phyloP scores from a whole-genome alignment of 1,284 basidiomycete genomes.

The Fomitopsis palustris region DNA sequence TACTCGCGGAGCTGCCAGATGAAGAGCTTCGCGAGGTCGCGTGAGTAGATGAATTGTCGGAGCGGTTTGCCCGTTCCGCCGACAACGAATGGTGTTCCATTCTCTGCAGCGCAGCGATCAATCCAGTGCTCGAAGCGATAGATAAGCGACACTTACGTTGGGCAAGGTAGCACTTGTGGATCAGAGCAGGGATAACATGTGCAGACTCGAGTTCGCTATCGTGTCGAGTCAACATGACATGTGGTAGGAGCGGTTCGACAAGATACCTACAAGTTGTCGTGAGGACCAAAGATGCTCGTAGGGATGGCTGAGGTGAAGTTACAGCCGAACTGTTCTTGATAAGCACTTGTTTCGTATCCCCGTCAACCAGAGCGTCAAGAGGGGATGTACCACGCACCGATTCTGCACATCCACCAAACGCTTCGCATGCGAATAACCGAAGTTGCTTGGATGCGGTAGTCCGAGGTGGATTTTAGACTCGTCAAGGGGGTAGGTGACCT shows the following conservation, averaged over 20 bases:
- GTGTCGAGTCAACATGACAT: slow-evolving; percentile 3
- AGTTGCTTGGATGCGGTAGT: slow-evolving; percentile 86
- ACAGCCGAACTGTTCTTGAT: slow-evolving; percentile 86
- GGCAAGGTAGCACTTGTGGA: slow-evolving; percentile 86
- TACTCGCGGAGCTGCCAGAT: slow-evolving; percentile 90
- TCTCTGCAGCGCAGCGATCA: slow-evolving; percentile 48
- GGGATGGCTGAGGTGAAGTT: slow-evolving; percentile 93
- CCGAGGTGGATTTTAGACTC: slow-evolving; percentile 87
- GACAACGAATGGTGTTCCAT: slow-evolving; percentile 78
- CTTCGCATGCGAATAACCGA: slow-evolving; percentile 91
- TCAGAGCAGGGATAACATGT: slow-evolving; percentile 89
- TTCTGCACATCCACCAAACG: slow-evolving; percentile 92
- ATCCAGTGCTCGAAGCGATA: background rate
- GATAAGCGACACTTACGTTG: slow-evolving; percentile 54
- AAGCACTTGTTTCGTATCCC: slow-evolving; percentile 52
- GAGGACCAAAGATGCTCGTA: slow-evolving; percentile 86
- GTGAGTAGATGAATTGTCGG: slow-evolving; percentile 92
- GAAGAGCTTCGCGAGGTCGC: slow-evolving; percentile 87
- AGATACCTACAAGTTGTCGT: slow-evolving; percentile 69
- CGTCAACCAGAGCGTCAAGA: too few species aligned
- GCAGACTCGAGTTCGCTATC: slow-evolving; percentile 79
- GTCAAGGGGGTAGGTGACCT: slow-evolving; percentile 84
- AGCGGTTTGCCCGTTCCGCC: slow-evolving; percentile 83
- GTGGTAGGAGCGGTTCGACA: background rate
- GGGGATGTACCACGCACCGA: slow-evolving; percentile 64